Conservation (phyloP, 441 rosid genomes). For the Pelargonium myrrhifolium region DNA sequence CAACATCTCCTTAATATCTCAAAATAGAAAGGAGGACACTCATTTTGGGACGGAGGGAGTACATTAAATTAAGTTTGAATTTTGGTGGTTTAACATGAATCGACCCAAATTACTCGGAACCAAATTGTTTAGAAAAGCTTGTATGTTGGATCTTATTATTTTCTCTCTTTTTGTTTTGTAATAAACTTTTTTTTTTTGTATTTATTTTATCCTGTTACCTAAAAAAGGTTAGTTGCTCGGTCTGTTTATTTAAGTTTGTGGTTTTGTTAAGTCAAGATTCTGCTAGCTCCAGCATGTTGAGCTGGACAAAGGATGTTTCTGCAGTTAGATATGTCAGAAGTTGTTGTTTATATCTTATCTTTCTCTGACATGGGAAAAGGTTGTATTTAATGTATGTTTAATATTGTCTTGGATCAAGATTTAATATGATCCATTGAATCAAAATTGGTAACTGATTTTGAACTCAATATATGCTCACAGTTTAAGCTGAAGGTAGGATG, state of each 20-base stretch:
- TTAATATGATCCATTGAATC: conserved; percentile 1
- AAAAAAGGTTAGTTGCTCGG: background rate
- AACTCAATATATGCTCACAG: background rate
- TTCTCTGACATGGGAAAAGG: background rate
- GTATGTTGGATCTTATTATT: background rate
- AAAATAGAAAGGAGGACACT: too few relatives aligned
- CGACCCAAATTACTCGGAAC: background rate
- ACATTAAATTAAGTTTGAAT: background rate
- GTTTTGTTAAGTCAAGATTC: background rate
- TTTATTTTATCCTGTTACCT: background rate
- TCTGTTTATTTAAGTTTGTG: background rate
- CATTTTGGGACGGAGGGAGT: too few relatives aligned
- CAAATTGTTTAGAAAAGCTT: background rate
- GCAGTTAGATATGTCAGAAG: background rate
- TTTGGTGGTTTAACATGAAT: background rate
- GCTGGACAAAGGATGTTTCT: background rate
- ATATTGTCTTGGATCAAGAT: background rate
- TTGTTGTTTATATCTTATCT: background rate
- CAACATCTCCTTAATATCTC: too few relatives aligned
- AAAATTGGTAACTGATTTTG: background rate
- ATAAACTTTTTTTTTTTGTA: background rate
- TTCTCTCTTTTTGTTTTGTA: background rate
- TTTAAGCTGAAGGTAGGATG: background rate
- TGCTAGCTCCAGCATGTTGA: too few relatives aligned
- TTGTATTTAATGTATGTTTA: background rate